Base-by-base conservation (phyloP, 78 protist genomes). In the Reticulomyxa filosa region DNA sequence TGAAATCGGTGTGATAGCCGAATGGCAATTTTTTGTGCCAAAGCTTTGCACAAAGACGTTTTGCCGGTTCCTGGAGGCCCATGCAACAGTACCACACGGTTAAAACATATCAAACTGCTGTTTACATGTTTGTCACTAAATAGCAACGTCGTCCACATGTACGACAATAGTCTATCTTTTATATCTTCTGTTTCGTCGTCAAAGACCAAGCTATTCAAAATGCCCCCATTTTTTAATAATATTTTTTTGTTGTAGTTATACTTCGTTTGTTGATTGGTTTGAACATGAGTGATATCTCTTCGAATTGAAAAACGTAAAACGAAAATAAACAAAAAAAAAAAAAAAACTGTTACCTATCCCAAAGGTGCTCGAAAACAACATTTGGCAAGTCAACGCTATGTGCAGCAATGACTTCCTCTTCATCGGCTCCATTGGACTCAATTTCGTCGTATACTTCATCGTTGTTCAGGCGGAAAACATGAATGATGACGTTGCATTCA, bases 51-150 rank as follows among this genome's bases (percentile, higher is more conserved):
- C 27, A 82, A 50, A 3, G 78, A 35, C 20, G 92, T 84, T 73
- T 89, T 87, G 30, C 95, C 94, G 0, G 95, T 85, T 2, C 98
- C 98, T 1, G 96, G 95, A 17, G 95, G 96, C 0, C 98, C 98
- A 76, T 88, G 88, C 17, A 89, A 75, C 7, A 89, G 80, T 4
- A 87, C 22, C 10, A 87, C 76, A 7, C 85, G 57, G 53, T 83
- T 72, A 66, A 78, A 79, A 1, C 75, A 1, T 55, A 85, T 30
- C 39, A 85, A 17, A 23, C 42, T 27, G 4, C 61, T 11, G 69
- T 80, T 55, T 32, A 80, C 81, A 0, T 29, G 1, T 38, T 17
- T 11, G n/a, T 65, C 66, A 3, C 71, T n/a, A 38, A 82, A 77
- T 34, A 46, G 56, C 62, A 77, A 36, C n/a, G 78, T 52, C 3